Conservation (phyloP, 2,329 filamentous ascomycete genomes). For the Huntiella bhutanensis region DNA sequence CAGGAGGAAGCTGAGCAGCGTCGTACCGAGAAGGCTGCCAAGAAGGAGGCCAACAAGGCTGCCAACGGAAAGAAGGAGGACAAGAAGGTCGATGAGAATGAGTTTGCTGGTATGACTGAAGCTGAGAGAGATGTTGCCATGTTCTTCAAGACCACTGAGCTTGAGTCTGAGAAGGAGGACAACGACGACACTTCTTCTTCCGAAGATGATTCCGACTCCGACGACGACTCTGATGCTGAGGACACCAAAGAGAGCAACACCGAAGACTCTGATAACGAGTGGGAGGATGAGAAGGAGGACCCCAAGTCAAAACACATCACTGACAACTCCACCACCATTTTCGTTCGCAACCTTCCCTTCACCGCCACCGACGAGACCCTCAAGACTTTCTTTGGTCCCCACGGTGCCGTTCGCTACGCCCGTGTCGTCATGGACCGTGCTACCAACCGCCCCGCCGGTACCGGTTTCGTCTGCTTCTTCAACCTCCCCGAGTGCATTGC, state of each 20-base stretch:
- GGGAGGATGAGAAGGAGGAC: slow-evolving; percentile 27
- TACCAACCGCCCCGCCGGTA: slow-evolving; percentile 75
- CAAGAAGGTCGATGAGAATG: slow-evolving; percentile 15
- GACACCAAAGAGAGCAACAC: slow-evolving; percentile 24
- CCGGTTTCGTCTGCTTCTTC: slow-evolving; percentile 88
- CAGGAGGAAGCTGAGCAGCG: slow-evolving; percentile 15
- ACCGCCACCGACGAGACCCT: slow-evolving; percentile 66
- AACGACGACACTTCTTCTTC: slow-evolving; percentile 28
- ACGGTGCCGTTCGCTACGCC: slow-evolving; percentile 78
- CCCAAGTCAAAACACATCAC: slow-evolving; percentile 28
- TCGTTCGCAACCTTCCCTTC: slow-evolving; percentile 88
- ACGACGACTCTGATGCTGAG: slow-evolving; percentile 24
- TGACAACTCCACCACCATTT: slow-evolving; percentile 61
- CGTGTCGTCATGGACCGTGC: slow-evolving; percentile 73
- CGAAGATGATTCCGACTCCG: slow-evolving; percentile 24
- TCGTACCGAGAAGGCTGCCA: slow-evolving; percentile 21
- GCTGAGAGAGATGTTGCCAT: slow-evolving; percentile 25
- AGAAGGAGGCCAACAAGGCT: slow-evolving; percentile 17
- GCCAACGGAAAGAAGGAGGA: slow-evolving; percentile 25
- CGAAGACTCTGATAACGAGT: slow-evolving; percentile 26
- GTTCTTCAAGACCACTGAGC: slow-evolving; percentile 38
- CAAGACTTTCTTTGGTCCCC: slow-evolving; percentile 69
- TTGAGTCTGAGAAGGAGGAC: slow-evolving; percentile 37
- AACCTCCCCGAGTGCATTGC: slow-evolving; percentile 52
- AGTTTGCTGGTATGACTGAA: slow-evolving; percentile 16